phyloP scores from a whole-genome alignment of 2,329 filamentous ascomycete species.

The Pseudogymnoascus sp. region DNA sequence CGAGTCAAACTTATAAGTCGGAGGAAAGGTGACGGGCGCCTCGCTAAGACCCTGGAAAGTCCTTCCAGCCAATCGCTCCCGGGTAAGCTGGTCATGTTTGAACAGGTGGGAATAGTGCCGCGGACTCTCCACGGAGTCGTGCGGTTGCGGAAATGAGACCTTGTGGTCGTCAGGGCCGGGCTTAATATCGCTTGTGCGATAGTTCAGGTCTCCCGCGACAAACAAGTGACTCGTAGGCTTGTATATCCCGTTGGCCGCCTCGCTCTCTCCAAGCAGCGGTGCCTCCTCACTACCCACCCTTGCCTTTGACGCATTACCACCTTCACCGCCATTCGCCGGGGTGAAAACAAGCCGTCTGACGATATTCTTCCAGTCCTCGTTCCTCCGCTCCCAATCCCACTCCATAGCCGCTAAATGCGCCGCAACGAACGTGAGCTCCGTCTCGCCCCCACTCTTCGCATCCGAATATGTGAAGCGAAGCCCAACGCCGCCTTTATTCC shows the following conservation, averaged over 20 bases:
- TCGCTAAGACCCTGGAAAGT: conserved; percentile 76
- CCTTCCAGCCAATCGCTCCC: conserved; percentile 59
- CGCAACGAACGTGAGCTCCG: conserved; percentile 75
- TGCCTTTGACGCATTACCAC: conserved; percentile 13
- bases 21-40: conserved; percentile 68
- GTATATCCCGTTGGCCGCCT: conserved; percentile 54
- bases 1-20: conserved; percentile 81
- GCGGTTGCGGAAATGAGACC: conserved; percentile 53
- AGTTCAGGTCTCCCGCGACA: conserved; percentile 88
- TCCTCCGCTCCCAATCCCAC: conserved; percentile 63
- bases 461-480: conserved; percentile 57
- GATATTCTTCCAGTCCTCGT: conserved; percentile 82
- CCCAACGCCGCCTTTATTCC: conserved; percentile 89
- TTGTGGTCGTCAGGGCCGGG: conserved; percentile 51
- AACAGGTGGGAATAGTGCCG: conserved; percentile 62
- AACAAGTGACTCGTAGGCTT: conserved; percentile 70
- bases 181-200: conserved; percentile 65
- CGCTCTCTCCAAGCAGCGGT: conserved; percentile 38
- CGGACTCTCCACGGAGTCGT: conserved; percentile 40
- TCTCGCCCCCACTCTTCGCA: conserved; percentile 28
- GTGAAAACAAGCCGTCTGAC: conserved; percentile 71
- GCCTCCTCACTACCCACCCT: conserved; percentile 30
- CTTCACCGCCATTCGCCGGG: conserved; percentile 33
- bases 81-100: conserved; percentile 67
- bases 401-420: conserved; percentile 89